phyloP scores from a whole-genome alignment of 1,284 basidiomycete species.

The Cryptococcus wingfieldii region DNA sequence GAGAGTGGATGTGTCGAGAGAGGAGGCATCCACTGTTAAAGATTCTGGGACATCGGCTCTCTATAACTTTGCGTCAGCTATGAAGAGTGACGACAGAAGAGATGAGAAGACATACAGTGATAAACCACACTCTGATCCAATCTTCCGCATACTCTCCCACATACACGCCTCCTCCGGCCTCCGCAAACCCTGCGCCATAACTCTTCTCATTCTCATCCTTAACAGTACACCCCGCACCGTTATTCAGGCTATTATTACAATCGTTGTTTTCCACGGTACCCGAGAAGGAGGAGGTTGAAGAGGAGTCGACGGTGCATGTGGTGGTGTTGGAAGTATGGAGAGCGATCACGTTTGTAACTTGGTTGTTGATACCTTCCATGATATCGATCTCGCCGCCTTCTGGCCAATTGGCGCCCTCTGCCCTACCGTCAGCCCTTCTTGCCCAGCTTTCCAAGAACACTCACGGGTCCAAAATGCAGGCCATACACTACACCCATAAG shows the following conservation, averaged over 20 bases:
- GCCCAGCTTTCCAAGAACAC: background rate
- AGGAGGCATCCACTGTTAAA: constrained; percentile 54
- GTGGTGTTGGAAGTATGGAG: constrained; percentile 30
- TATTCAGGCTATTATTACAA: constrained; percentile 39
- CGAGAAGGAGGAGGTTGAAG: background rate
- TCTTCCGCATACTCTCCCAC: constrained; percentile 63
- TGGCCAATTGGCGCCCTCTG: constrained; percentile 42
- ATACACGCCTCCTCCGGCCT: constrained; percentile 64
- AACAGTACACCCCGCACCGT: constrained; percentile 62
- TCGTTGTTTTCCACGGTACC: constrained; percentile 20
- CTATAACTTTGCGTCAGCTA: constrained; percentile 24
- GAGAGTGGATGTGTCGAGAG: constrained; percentile 61
- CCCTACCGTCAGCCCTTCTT: too few relatives aligned
- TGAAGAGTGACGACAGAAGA: background rate
- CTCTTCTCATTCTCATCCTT: constrained; percentile 55
- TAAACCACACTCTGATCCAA: constrained; percentile 66
- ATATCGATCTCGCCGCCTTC: constrained; percentile 43
- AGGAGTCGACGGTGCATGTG: constrained; percentile 23
- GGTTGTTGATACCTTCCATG: constrained; percentile 44
- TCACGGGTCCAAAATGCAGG: constrained; percentile 31
- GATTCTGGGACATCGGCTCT: constrained; percentile 58
- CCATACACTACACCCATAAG: constrained; percentile 48
- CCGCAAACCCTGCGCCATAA: constrained; percentile 64
- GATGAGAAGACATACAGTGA: constrained; percentile 54
- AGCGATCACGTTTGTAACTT: constrained; percentile 40